Evolutionary conservation across 2,329 filamentous ascomycete species (phyloP).

Genomic region (Phoma herbarum): DNA sequence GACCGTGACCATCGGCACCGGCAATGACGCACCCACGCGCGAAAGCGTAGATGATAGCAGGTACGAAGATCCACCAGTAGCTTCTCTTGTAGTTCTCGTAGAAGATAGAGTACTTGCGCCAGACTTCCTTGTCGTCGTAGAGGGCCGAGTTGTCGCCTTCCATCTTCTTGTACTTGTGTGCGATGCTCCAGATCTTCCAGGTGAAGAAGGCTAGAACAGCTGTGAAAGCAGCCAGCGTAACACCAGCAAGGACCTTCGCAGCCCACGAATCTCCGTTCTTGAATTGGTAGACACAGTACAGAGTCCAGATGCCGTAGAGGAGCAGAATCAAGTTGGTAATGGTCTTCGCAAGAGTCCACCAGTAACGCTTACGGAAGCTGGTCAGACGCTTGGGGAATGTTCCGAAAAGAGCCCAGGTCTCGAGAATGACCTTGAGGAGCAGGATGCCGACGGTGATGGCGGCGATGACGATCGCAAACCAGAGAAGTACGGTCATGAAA

Average conservation of each 20-base stretch:
- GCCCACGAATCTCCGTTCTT: slow-evolving; percentile 94
- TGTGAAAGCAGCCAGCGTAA: slow-evolving; percentile 85
- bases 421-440: slow-evolving; percentile 88
- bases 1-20: slow-evolving; percentile 82
- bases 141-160: slow-evolving; percentile 78
- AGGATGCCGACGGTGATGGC: slow-evolving; percentile 86
- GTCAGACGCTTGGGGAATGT: slow-evolving; percentile 81
- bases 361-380: slow-evolving; percentile 94
- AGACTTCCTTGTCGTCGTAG: slow-evolving; percentile 88
- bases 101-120: slow-evolving; percentile 96
- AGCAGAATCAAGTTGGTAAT: slow-evolving; percentile 90
- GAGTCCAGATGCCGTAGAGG: slow-evolving; percentile 92
- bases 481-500: slow-evolving; percentile 92
- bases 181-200: slow-evolving; percentile 81
- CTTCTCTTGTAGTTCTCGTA: slow-evolving; percentile 94
- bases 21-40: slow-evolving; percentile 87
- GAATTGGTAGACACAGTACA: slow-evolving; percentile 97
- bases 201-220: slow-evolving; percentile 82
- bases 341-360: slow-evolving; percentile 87
- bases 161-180: slow-evolving; percentile 73
- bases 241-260: slow-evolving; percentile 80
- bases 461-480: slow-evolving; percentile 87
- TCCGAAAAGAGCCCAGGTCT: slow-evolving; percentile 89
- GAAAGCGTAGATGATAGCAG: slow-evolving; percentile 88
- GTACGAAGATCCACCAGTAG: slow-evolving; percentile 98